Base-by-base conservation (phyloP, 2,329 filamentous ascomycete species). In the Trichothecium sympodiale region DNA sequence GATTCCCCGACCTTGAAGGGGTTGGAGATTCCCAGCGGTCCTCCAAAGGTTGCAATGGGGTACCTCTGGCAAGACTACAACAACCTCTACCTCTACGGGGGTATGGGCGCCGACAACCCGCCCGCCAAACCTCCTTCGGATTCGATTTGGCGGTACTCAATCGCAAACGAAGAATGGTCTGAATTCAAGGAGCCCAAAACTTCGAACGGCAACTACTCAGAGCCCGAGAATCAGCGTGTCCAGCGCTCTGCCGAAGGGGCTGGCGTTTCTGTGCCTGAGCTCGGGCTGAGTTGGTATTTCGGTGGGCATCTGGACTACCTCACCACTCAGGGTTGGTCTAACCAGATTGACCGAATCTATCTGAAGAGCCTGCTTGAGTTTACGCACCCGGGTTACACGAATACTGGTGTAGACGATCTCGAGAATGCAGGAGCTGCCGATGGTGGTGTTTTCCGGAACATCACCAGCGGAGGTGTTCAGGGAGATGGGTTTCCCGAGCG, bases 231-330 rank as follows among this genome's bases (percentile, higher is more conserved):
- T 15, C 56, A 68, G 15, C 57, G 69, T 1, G 67, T 88, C 3
- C 77, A 86, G 50, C 65, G 82, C 31, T 70, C 80, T 3, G 80
- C 81, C 2, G 83, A 88, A 52, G 83, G 83, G 6, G 80, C 83
- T 9, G 80, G 80, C 1, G 57, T 83, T 12, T 81, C 75, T 18
- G 74, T 87, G 1, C 74, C 80, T 1, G 73, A 77, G 36, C 58
- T 86, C 1, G 81, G 81, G 0, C 59, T 80, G 32, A 83, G 79
- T 23, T 88, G 77, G 65, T 88, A 85, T 53, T 88, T 88, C 55
- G 83, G 81, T 17, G 83, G 83, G 0, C 83, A 87, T 54, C 60
- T 83, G 5, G 82, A 88, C 51, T 51, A 57, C 49, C 59, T 58
- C 9, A 74, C 69, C 4, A 77, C 67, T 0, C 56, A 53, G 1